Evolutionary conservation across 805 yeast genomes (phyloP).

Genomic region (Candida ovalis): DNA sequence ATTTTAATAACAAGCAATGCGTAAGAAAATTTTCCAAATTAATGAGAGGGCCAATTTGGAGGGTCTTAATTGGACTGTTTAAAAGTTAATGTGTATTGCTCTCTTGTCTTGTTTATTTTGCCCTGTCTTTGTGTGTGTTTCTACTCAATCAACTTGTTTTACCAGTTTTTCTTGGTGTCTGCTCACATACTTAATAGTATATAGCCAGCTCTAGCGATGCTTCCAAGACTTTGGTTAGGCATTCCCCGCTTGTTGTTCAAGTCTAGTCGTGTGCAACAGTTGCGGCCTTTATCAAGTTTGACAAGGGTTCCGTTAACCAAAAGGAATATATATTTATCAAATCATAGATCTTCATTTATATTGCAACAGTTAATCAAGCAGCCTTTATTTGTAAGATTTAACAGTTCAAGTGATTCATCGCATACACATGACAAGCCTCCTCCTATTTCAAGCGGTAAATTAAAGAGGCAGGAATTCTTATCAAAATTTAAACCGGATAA

Average conservation of each 20-base stretch:
- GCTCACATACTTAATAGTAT: too few relatives aligned
- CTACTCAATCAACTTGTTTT: too few relatives aligned
- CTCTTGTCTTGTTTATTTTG: too few relatives aligned
- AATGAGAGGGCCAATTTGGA: too few relatives aligned
- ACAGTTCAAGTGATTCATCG: neutral
- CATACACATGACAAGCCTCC: neutral
- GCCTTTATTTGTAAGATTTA: neutral
- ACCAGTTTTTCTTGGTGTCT: too few relatives aligned
- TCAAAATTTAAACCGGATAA: slow-evolving; percentile 5
- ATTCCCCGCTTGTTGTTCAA: neutral
- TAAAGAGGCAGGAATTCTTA: slow-evolving; percentile 13
- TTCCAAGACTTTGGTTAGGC: neutral
- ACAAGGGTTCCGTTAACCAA: neutral
- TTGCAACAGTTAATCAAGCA: neutral
- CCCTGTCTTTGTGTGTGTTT: too few relatives aligned
- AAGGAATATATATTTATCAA: neutral
- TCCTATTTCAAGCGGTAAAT: neutral
- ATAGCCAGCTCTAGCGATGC: too few relatives aligned
- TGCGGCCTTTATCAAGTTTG: neutral
- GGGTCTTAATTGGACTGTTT: too few relatives aligned
- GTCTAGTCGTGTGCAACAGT: neutral
- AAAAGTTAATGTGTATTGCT: too few relatives aligned
- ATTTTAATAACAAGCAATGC: too few relatives aligned
- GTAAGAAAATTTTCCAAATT: too few relatives aligned
- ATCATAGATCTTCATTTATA: neutral